Percentiles rank a stretch among this genome's conserved stretches.
These are phyloP conservation scores for Vanderwaltozyma tropicalis DNA, from an alignment of 805 yeast species.

Conservation along the genomic window DNA sequence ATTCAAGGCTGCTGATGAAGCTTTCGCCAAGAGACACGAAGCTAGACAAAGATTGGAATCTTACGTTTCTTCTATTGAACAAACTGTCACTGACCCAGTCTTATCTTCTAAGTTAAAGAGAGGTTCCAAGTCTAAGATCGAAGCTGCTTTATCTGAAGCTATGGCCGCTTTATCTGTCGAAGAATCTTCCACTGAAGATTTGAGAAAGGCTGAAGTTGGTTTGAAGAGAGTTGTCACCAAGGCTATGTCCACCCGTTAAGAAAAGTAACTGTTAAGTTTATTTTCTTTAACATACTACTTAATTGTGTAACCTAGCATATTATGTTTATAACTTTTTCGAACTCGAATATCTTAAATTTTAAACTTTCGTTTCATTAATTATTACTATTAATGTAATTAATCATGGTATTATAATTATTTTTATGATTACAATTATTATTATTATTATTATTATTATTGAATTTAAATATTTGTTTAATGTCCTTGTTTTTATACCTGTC, in stretches of 20 bases:
- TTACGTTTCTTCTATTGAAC: constrained; percentile 91
- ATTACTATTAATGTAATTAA: too few species aligned
- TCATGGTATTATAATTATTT: too few species aligned
- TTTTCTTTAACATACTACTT: background rate
- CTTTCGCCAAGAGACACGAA: constrained; percentile 98
- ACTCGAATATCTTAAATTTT: too few species aligned
- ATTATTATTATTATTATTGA: too few species aligned
- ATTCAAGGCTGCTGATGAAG: constrained; percentile 98
- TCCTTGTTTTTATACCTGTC: too few species aligned
- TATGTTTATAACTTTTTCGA: too few species aligned
- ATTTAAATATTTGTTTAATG: too few species aligned
- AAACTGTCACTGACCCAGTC: constrained; percentile 96
- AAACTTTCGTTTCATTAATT: too few species aligned
- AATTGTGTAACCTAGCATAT: background rate
- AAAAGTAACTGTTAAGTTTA: too few species aligned
- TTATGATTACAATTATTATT: too few species aligned
- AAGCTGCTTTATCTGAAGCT: constrained; percentile 96
- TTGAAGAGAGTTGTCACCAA: constrained; percentile 99
- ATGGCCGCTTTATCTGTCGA: constrained; percentile 94
- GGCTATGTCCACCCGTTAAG: constrained; percentile 97
- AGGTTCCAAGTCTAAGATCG: constrained; percentile 94
- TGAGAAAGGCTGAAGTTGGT: constrained; percentile 98
- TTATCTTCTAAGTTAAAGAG: constrained; percentile 95
- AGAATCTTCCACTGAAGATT: constrained; percentile 93
- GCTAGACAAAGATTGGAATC: constrained; percentile 98